These are phyloP conservation scores for Viola pubescens DNA, from an alignment of 441 rosid genomes.

Conservation along the genomic window DNA sequence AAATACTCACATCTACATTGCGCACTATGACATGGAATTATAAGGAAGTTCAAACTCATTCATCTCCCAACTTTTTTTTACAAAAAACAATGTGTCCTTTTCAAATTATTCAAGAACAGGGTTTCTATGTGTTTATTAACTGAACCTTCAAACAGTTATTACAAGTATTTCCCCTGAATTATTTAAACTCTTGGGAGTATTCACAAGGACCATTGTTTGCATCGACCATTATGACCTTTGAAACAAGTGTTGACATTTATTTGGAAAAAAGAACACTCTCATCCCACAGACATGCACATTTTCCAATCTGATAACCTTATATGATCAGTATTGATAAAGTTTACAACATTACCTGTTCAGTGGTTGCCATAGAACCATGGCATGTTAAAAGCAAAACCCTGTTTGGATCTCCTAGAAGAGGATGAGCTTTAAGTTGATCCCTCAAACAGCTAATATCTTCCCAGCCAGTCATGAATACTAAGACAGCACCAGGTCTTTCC, in stretches of 20 bases:
- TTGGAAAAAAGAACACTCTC: background rate
- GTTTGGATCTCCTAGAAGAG: conserved; percentile 96
- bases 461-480: conserved; percentile 99
- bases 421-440: conserved; percentile 96
- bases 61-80: too few species aligned
- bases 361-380: conserved; percentile 98
- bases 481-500: conserved; percentile 88
- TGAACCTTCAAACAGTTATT: too few species aligned
- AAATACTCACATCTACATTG: too few species aligned
- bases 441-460: conserved; percentile 90
- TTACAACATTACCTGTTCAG: conserved; percentile 65
- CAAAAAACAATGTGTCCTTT: too few species aligned
- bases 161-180: too few species aligned
- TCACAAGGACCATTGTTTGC: too few species aligned
- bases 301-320: background rate
- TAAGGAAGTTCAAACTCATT: background rate
- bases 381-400: conserved; percentile 84
- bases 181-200: too few species aligned
- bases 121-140: too few species aligned
- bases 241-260: background rate
- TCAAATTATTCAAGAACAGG: too few species aligned
- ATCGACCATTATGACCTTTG: too few species aligned
- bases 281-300: background rate
- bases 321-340: conserved; percentile 11
- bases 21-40: background rate